Evolutionary conservation across 768 basidiomycete genomes (phyloP), one percentile per base, ranked within the genome.

Genomic region (Wakefieldia striispora): DNA sequence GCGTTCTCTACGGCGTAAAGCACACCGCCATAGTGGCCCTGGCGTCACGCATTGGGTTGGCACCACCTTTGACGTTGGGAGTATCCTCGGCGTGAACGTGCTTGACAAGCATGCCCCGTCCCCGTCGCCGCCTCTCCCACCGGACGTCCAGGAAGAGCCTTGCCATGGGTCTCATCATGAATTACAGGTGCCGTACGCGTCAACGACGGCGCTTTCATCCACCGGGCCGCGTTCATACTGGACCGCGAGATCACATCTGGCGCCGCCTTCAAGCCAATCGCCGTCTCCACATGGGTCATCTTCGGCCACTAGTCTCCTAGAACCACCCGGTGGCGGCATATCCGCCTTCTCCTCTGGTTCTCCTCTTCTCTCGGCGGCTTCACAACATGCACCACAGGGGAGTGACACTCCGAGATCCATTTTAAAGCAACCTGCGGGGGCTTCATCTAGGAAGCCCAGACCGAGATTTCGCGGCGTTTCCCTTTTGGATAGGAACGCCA

Each of bases 51-150:
- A 68, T 19, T 91, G 87, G 86, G 76, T 87, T 24, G 88, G 90
- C 23, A 75, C 74, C 20, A 88, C 82, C 51, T 92, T 92, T 54
- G 86, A 89, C 59, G 73, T 92, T 33, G 90, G 90, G 3, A 76
- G 76, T n/a, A 76, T 92, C 52, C 71, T 91, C 33, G 90, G 88
- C 11, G 75, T 90, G 43, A 78, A 82, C 53, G 69, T 86, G 27
- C 69, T 84, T 42, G 70, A 76, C 43, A 34, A 21, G 38, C 56
- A 56, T 13, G 58, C 50, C 0, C 50, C 53, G 12, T 41, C 50
- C 16, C 42, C 45, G 16, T 16, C 27, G 17, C 41, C 54, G 4
- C 42, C 45, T 23, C 16, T 27, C 13, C 41, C 54, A 4, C 19
- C 43, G 16, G 38, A 41, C 24, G 43, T 33, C 24, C 47, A 49